Evolutionary conservation across 2,329 filamentous ascomycete species (phyloP).

Genomic region (Myotisia sp.): DNA sequence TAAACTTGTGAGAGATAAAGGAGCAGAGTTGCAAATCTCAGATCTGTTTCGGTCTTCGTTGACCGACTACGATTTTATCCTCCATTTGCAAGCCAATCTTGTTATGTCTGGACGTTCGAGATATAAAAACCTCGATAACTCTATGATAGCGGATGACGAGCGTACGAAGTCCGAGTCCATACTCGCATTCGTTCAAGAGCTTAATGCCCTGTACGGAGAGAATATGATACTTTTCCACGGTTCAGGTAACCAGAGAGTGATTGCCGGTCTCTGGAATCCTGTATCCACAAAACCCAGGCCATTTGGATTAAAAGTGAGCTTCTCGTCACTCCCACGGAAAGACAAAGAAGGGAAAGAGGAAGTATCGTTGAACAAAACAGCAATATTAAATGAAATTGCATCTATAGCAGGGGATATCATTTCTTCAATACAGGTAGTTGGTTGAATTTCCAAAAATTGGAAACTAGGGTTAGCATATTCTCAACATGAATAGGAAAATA

Average conservation of each 20-base stretch:
- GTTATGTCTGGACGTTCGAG: constrained; percentile 25
- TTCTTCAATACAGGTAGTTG: constrained; percentile 45
- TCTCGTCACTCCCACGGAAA: constrained; percentile 19
- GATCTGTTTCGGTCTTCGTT: constrained; percentile 59
- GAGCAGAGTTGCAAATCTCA: constrained; percentile 40
- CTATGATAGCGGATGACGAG: constrained; percentile 29
- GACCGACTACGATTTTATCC: constrained; percentile 70
- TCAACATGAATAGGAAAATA: too few relatives aligned
- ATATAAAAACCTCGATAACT: constrained; percentile 68
- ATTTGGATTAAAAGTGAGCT: constrained; percentile 26
- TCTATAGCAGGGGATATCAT: constrained; percentile 51
- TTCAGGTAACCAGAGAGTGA: constrained; percentile 39
- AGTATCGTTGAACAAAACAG: constrained; percentile 26
- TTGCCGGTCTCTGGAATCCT: constrained; percentile 55
- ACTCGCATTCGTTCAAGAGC: constrained; percentile 49
- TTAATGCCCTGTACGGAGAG: constrained; percentile 52
- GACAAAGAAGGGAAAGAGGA: constrained; percentile 11
- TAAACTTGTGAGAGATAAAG: constrained; percentile 43
- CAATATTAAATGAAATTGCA: constrained; percentile 32
- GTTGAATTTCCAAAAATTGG: too few relatives aligned
- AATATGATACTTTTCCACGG: constrained; percentile 71
- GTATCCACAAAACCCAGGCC: constrained; percentile 18
- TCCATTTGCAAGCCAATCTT: constrained; percentile 51
- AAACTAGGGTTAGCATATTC: too few relatives aligned
- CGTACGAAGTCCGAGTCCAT: constrained; percentile 47